phyloP scores from a whole-genome alignment of 176 grass and related monocot species.

The Otatea glauca region DNA sequence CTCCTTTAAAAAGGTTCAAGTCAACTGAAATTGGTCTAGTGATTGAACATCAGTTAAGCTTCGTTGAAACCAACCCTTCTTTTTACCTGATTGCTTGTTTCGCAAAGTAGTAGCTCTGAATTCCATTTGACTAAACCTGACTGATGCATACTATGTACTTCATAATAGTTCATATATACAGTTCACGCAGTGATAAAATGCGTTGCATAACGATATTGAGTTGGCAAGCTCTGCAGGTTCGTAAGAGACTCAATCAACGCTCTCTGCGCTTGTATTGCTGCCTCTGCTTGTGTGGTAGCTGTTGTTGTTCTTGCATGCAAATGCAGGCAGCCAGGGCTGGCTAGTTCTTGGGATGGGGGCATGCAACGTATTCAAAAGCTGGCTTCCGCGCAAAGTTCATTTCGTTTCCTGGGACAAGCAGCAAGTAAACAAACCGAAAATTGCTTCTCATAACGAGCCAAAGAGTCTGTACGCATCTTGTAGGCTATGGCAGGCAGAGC shows the following conservation, averaged over 20 bases:
- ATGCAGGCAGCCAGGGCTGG: neutral
- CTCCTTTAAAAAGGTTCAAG: neutral
- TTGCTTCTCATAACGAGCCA: constrained; percentile 40
- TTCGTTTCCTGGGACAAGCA: constrained; percentile 43
- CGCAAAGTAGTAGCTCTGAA: neutral
- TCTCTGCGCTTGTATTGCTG: neutral
- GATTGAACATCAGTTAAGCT: neutral
- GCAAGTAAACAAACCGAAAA: constrained; percentile 45
- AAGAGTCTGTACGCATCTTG: neutral
- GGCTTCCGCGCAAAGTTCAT: neutral
- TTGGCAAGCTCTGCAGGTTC: neutral
- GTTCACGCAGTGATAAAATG: too few species aligned
- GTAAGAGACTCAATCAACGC: neutral
- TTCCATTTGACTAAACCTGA: too few species aligned
- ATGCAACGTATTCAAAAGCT: constrained; percentile 48
- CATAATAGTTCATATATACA: too few species aligned
- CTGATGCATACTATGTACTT: too few species aligned
- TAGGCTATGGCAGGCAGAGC: neutral
- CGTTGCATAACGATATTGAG: neutral
- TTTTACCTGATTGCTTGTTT: neutral
- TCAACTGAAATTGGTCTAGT: neutral
- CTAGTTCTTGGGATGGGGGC: constrained; percentile 36
- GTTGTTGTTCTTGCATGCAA: constrained; percentile 49
- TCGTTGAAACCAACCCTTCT: neutral
- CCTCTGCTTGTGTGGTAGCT: constrained; percentile 48